A percentile compares a stretch with the other conserved stretches of the same genome.
These are phyloP conservation scores for Pyrrhoderma lamaoense DNA, from an alignment of 1,284 basidiomycete genomes.

Conservation along the genomic window DNA sequence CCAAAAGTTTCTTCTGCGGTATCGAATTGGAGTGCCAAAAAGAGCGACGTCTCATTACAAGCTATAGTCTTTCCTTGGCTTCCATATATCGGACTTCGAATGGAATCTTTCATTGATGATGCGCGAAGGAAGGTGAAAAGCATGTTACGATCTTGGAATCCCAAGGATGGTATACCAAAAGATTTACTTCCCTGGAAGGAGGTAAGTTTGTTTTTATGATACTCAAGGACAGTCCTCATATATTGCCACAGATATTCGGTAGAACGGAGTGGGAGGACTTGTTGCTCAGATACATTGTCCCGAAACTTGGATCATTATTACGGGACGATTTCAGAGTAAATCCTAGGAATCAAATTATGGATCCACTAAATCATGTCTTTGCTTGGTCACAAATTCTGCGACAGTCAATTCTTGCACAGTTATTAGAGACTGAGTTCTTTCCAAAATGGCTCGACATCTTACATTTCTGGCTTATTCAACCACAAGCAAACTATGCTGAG, in stretches of 20 bases:
- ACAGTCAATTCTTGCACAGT: constrained; percentile 66
- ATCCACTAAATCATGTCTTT: constrained; percentile 72
- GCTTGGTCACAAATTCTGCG: constrained; percentile 74
- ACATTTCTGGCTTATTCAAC: constrained; percentile 85
- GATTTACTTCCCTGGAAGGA: constrained; percentile 78
- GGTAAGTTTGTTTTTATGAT: constrained; percentile 39
- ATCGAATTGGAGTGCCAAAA: constrained; percentile 72
- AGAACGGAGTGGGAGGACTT: constrained; percentile 85
- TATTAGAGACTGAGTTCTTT: constrained; percentile 90
- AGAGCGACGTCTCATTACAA: constrained; percentile 56
- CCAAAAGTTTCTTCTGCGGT: constrained; percentile 86
- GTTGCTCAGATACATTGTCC: constrained; percentile 84
- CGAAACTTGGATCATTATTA: constrained; percentile 76
- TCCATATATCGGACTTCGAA: constrained; percentile 72
- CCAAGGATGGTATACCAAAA: constrained; percentile 66
- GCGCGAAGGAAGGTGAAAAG: constrained; percentile 80
- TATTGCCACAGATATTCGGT: constrained; percentile 54
- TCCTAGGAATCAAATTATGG: constrained; percentile 82
- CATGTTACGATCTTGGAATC: constrained; percentile 71
- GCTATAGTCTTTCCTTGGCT: constrained; percentile 94
- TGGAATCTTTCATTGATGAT: constrained; percentile 78
- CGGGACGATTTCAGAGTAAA: constrained; percentile 84
- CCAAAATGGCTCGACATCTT: constrained; percentile 93
- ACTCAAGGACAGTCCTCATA: constrained; percentile 10
- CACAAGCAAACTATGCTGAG: constrained; percentile 78